These are phyloP conservation scores for Boletellus deceptivus DNA, from an alignment of 1,284 basidiomycete species.

Conservation along the genomic window DNA sequence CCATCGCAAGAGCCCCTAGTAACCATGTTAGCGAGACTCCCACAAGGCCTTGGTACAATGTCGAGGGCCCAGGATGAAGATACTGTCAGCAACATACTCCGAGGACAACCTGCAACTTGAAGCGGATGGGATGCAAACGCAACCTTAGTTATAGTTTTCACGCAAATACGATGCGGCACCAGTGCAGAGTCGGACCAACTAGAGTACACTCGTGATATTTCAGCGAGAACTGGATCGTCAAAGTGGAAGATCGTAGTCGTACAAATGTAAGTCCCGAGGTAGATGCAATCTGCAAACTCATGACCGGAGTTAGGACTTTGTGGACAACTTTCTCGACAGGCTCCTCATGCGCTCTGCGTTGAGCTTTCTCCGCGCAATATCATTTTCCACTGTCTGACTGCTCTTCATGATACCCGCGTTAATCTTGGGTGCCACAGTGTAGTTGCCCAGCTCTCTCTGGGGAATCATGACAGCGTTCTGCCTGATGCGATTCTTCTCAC, in stretches of 20 bases:
- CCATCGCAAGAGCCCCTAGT: too few relatives aligned
- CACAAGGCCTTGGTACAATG: too few relatives aligned
- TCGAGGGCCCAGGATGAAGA: too few relatives aligned
- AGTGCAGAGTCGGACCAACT: neutral
- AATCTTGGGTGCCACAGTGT: conserved; percentile 68
- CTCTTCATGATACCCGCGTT: conserved; percentile 48
- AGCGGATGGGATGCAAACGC: too few relatives aligned
- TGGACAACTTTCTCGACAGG: conserved; percentile 50
- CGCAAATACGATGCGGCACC: too few relatives aligned
- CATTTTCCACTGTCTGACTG: conserved; percentile 55
- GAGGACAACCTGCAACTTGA: too few relatives aligned
- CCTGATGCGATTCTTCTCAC: conserved; percentile 63
- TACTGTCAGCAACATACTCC: too few relatives aligned
- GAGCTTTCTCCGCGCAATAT: conserved; percentile 67
- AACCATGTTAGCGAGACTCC: too few relatives aligned
- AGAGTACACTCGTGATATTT: neutral
- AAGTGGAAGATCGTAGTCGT: neutral
- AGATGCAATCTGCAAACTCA: neutral
- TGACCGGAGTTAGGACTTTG: conserved; percentile 15
- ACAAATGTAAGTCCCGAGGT: conserved; percentile 2
- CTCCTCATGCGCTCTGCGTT: conserved; percentile 67
- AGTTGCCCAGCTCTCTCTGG: conserved; percentile 63
- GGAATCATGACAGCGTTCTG: conserved; percentile 81
- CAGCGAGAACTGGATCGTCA: conserved; percentile 1
- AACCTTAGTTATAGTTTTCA: too few relatives aligned